phyloP scores from a whole-genome alignment of 83 land plant species.

The Thuja plicata region DNA sequence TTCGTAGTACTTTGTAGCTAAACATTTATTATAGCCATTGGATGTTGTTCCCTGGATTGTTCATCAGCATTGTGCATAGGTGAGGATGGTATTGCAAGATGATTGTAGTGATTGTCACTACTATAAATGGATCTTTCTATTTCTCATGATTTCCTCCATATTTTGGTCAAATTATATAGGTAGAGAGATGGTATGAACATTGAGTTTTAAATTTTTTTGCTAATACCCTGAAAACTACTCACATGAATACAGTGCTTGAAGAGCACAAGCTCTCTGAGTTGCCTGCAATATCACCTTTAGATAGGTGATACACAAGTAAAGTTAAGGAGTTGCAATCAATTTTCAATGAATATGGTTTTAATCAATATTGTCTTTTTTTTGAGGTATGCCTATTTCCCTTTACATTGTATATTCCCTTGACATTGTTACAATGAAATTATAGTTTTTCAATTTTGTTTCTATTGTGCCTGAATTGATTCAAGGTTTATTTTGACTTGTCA shows the following conservation, averaged over 20 bases:
- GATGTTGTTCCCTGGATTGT: not conserved
- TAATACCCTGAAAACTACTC: not conserved
- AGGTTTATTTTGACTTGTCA: not conserved
- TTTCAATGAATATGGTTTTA: conserved; percentile 88
- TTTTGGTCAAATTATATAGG: not conserved
- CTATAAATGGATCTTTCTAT: not conserved
- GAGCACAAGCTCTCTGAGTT: conserved; percentile 53
- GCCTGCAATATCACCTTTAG: conserved; percentile 79
- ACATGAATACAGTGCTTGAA: not conserved
- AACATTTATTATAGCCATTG: not conserved
- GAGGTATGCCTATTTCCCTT: conserved; percentile 51
- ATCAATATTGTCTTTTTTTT: conserved; percentile 69
- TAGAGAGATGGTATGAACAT: not conserved
- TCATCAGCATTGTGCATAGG: not conserved
- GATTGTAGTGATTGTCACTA: not conserved
- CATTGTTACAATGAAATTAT: not conserved
- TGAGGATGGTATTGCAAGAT: not conserved
- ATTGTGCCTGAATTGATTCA: not conserved
- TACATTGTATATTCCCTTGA: not conserved
- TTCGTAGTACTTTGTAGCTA: not conserved
- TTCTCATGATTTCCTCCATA: not conserved
- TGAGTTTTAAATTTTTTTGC: not conserved
- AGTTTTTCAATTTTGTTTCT: not conserved
- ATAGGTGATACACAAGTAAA: conserved; percentile 78
- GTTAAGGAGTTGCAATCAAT: conserved; percentile 68